Conservation (phyloP, 768 basidiomycete genomes). For the Pleurotus sapidus region DNA sequence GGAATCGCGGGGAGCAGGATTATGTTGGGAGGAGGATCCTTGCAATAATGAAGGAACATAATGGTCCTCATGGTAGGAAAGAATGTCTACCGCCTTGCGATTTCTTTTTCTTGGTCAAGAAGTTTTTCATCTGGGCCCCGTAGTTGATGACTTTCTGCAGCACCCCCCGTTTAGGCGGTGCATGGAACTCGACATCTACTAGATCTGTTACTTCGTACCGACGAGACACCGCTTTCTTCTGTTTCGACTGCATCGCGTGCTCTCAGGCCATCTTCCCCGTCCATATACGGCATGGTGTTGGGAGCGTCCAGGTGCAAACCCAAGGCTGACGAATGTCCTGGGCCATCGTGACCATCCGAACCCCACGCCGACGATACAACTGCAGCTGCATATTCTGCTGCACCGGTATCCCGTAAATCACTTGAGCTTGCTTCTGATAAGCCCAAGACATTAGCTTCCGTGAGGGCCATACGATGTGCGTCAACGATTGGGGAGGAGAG, state of each 20-base stretch:
- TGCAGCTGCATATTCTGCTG: conserved; percentile 30
- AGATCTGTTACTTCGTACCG: not conserved
- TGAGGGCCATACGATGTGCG: not conserved
- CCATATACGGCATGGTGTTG: not conserved
- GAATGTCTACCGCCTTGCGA: too few relatives aligned
- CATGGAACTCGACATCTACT: conserved; percentile 2
- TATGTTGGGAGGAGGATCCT: too few relatives aligned
- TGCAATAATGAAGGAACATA: too few relatives aligned
- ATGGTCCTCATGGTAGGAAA: too few relatives aligned
- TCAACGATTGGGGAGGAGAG: conserved; percentile 12
- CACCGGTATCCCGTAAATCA: conserved; percentile 18
- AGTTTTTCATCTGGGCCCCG: not conserved
- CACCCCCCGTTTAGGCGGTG: not conserved
- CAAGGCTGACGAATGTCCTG: not conserved
- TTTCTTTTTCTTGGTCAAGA: not conserved
- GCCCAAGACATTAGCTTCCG: not conserved
- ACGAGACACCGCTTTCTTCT: conserved; percentile 3
- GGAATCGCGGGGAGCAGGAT: too few relatives aligned
- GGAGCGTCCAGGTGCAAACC: not conserved
- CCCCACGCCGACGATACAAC: conserved; percentile 31
- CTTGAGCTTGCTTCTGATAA: not conserved
- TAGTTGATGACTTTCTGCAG: conserved; percentile 1
- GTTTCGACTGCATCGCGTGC: not conserved
- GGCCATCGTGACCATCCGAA: conserved; percentile 11
- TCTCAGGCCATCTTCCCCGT: not conserved